Evolutionary conservation across 148 eudicot species (phyloP).

Genomic region (Fallopia convolvulus): DNA sequence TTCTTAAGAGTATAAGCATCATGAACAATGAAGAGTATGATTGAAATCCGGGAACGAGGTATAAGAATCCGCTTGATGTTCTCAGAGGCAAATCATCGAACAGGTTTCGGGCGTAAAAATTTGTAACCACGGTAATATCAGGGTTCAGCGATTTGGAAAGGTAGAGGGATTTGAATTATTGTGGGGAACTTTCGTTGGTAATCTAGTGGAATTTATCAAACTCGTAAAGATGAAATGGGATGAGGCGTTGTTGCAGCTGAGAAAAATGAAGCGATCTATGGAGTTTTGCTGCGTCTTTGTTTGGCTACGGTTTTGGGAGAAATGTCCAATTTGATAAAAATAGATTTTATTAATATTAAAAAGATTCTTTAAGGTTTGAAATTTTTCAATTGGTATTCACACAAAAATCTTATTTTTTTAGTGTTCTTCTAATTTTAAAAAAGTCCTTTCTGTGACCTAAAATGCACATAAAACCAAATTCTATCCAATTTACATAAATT

Average conservation of each 20-base stretch:
- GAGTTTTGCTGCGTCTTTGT: neutral
- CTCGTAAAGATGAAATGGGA: neutral
- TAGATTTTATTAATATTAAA: too few species aligned
- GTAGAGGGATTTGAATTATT: neutral
- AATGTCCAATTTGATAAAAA: too few species aligned
- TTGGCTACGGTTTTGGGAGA: neutral
- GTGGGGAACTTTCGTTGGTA: neutral
- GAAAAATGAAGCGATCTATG: neutral
- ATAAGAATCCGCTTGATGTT: neutral
- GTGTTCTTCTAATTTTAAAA: too few species aligned
- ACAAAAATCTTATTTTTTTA: too few species aligned
- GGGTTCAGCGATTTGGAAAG: neutral
- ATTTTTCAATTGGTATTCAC: too few species aligned
- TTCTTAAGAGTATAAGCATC: constrained; percentile 20
- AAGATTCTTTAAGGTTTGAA: too few species aligned
- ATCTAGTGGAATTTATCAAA: neutral
- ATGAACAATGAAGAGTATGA: neutral
- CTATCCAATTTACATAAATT: too few species aligned
- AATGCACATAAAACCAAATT: too few species aligned
- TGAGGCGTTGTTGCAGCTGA: neutral
- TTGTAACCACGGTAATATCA: neutral
- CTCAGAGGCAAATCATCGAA: constrained; percentile 14
- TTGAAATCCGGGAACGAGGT: neutral
- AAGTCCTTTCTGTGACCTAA: too few species aligned
- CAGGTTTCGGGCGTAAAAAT: constrained; percentile 10